Conservation (phyloP, 306 rosid genomes). For the Cicer cuneatum region DNA sequence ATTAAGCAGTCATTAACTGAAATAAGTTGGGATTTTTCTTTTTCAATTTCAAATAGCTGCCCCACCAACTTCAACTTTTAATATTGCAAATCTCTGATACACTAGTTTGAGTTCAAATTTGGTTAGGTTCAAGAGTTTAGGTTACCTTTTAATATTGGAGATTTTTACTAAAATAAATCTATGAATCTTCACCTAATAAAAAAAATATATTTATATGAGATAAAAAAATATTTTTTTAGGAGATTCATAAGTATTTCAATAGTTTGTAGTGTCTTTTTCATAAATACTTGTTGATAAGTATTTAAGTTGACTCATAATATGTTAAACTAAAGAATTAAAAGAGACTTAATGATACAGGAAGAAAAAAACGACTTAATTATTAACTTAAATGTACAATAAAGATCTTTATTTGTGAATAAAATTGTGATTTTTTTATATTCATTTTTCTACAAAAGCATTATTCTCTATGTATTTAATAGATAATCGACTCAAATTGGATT, state of each 20-base stretch:
- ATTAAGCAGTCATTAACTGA: conserved; percentile 47
- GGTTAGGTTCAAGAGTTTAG: background rate
- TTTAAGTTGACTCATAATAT: background rate
- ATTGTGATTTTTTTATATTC: no score
- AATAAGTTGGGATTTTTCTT: conserved; percentile 5
- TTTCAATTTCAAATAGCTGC: conserved; percentile 32
- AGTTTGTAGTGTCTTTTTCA: background rate
- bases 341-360: no score
- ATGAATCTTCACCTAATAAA: background rate
- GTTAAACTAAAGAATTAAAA: background rate
- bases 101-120: background rate
- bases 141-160: background rate
- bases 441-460: no score
- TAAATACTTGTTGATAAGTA: background rate
- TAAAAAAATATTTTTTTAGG: background rate
- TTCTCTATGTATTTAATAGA: no score
- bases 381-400: no score
- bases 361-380: no score
- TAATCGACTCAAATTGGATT: no score
- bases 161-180: background rate
- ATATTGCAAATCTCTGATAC: no score
- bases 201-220: background rate
- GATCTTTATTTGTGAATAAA: no score
- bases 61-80: conserved; percentile 15
- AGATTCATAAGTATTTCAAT: background rate